A percentile compares a stretch with the other conserved stretches of the same genome.
Conservation (phyloP, 1,139 yeast species). For the Meyerozyma carpophila region DNA sequence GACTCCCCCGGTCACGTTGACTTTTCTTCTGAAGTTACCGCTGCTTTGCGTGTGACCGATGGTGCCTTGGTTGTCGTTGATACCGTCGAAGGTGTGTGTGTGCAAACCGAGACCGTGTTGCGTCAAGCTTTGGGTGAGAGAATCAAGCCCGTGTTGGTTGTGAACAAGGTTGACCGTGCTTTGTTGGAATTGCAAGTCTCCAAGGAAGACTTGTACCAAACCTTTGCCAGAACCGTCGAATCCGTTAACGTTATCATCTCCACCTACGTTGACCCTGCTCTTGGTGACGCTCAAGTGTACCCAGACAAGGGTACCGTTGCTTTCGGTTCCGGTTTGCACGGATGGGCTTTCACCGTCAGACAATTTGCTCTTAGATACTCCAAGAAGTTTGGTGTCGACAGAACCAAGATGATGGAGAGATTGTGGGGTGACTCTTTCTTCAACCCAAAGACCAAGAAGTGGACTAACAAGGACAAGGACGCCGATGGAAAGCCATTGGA, state of each 20-base stretch:
- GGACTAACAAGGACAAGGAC: conserved; percentile 96
- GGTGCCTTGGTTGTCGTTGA: conserved; percentile 99
- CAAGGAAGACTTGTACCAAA: conserved; percentile 98
- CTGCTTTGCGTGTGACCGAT: conserved; percentile 99
- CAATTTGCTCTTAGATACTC: conserved; percentile 98
- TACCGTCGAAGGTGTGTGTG: conserved; percentile 99
- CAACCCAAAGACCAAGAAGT: conserved; percentile 99
- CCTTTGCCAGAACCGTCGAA: conserved; percentile 98
- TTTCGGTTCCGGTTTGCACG: conserved; percentile 99
- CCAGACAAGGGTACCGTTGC: conserved; percentile 99
- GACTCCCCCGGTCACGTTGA: conserved; percentile 99
- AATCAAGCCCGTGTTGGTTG: conserved; percentile 96
- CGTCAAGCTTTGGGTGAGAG: conserved; percentile 99
- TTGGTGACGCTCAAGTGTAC: conserved; percentile 98
- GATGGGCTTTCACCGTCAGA: conserved; percentile 99
- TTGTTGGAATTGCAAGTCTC: conserved; percentile 97
- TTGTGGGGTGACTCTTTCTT: conserved; percentile 99
- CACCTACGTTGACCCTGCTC: conserved; percentile 83
- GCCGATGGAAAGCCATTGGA: conserved; percentile 94
- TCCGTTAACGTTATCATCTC: conserved; percentile 98
- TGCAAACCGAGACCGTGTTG: conserved; percentile 98
- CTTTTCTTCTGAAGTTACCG: conserved; percentile 99
- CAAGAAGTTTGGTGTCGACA: conserved; percentile 99
- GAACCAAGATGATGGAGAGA: conserved; percentile 96
- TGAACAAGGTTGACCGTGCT: conserved; percentile 99